Percentiles rank a stretch among this genome's conserved stretches.
Conservation (phyloP, 2,329 filamentous ascomycete species). For the Penicillium frequentans region DNA sequence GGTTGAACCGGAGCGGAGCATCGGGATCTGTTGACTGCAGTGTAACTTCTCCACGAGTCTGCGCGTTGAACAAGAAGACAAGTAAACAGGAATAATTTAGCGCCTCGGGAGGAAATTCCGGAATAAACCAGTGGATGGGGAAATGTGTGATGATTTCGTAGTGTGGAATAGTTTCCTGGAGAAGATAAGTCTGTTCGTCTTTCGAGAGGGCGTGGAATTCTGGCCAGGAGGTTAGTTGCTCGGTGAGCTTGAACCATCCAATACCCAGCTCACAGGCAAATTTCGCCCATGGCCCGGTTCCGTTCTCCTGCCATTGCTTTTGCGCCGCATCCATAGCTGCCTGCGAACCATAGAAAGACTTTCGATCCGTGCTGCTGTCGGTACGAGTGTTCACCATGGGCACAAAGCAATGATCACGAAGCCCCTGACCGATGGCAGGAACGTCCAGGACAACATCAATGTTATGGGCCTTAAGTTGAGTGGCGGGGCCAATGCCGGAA, state of each 20-base stretch:
- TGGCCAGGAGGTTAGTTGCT: slow-evolving; percentile 38
- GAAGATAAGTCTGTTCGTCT: slow-evolving; percentile 47
- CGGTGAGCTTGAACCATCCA: slow-evolving; percentile 45
- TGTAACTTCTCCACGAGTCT: slow-evolving; percentile 53
- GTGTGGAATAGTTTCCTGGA: slow-evolving; percentile 54
- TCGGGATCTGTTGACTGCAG: slow-evolving; percentile 55
- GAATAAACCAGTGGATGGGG: slow-evolving; percentile 46
- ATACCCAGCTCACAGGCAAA: slow-evolving; percentile 33
- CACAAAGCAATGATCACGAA: slow-evolving; percentile 15
- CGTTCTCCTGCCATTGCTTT: slow-evolving; percentile 49
- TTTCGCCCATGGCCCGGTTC: slow-evolving; percentile 39
- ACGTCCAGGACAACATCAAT: slow-evolving; percentile 33
- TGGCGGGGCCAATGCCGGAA: slow-evolving; percentile 49
- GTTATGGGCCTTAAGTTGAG: slow-evolving; percentile 42
- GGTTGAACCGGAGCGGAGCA: slow-evolving; percentile 54
- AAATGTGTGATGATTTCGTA: slow-evolving; percentile 57
- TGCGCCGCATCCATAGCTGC: slow-evolving; percentile 15
- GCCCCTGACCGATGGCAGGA: slow-evolving; percentile 22
- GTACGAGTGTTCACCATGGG: slow-evolving; percentile 40
- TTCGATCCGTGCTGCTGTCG: slow-evolving; percentile 42
- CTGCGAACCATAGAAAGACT: slow-evolving; percentile 41
- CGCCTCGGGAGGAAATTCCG: slow-evolving; percentile 34
- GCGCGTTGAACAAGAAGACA: slow-evolving; percentile 56
- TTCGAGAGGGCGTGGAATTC: slow-evolving; percentile 55
- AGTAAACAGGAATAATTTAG: slow-evolving; percentile 49